Evolutionary conservation across 1,284 basidiomycete species (phyloP).

Genomic region (Puccinia horiana): DNA sequence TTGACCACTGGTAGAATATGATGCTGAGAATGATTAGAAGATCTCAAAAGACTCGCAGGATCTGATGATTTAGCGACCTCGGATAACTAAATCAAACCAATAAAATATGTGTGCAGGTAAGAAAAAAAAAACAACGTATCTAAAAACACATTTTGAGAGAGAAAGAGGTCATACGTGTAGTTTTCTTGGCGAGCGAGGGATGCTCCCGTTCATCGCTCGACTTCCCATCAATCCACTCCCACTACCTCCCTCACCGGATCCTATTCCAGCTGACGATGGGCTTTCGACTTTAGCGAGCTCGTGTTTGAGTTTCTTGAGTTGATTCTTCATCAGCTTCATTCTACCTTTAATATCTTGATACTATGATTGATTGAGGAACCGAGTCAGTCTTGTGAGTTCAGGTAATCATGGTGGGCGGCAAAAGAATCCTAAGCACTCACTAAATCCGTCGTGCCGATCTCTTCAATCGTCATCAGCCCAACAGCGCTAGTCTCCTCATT

Average conservation of each 20-base stretch:
- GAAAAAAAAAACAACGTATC: not conserved
- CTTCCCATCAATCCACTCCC: not conserved
- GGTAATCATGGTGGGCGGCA: not conserved
- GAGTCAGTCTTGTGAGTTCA: too few species aligned
- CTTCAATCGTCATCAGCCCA: not conserved
- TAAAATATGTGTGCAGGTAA: not conserved
- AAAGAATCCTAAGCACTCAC: not conserved
- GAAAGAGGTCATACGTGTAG: conserved; percentile 15
- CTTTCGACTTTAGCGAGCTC: conserved; percentile 1
- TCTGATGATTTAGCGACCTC: conserved; percentile 17
- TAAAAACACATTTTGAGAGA: not conserved
- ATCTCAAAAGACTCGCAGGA: not conserved
- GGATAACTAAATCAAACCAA: not conserved
- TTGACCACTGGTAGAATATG: not conserved
- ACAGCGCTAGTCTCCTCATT: not conserved
- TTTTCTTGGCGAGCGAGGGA: conserved; percentile 27
- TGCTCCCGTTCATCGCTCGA: conserved; percentile 10
- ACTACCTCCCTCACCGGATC: not conserved
- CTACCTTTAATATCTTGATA: conserved; percentile 19
- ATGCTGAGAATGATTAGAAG: not conserved
- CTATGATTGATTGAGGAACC: not conserved
- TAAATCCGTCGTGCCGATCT: conserved; percentile 28
- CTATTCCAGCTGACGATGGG: not conserved
- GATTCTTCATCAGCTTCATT: conserved; percentile 31
- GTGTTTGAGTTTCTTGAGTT: conserved; percentile 22